These are phyloP conservation scores for Ogataea angusta DNA, from an alignment of 805 yeast genomes.

Conservation along the genomic window DNA sequence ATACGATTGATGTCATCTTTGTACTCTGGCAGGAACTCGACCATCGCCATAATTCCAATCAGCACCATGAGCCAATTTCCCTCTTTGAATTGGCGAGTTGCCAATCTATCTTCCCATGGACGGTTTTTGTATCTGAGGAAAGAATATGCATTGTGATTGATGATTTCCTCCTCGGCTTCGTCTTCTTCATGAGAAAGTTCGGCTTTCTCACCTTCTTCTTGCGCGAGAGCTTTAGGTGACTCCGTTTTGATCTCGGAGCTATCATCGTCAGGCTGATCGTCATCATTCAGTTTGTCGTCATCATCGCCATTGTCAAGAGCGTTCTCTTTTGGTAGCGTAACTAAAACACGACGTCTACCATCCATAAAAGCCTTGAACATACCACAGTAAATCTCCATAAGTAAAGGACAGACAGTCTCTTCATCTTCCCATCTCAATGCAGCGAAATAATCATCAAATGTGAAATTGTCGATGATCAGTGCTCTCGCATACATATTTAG, in stretches of 20 bases:
- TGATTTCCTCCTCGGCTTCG: constrained; percentile 30
- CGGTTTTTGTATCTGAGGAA: constrained; percentile 54
- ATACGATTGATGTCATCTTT: constrained; percentile 47
- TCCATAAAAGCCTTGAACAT: constrained; percentile 53
- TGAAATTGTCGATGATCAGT: constrained; percentile 63
- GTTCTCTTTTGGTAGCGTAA: constrained; percentile 28
- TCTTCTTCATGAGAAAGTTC: constrained; percentile 12
- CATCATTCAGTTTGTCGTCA: constrained; percentile 24
- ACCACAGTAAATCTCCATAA: constrained; percentile 69
- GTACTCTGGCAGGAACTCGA: constrained; percentile 56
- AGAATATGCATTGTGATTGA: constrained; percentile 42
- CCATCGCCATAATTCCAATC: constrained; percentile 65
- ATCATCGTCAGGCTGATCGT: constrained; percentile 18
- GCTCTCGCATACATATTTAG: constrained; percentile 67
- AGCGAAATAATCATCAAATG: constrained; percentile 73
- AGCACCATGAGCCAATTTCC: constrained; percentile 83
- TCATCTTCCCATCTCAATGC: constrained; percentile 49
- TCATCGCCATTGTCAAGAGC: constrained; percentile 22
- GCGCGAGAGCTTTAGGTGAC: constrained; percentile 23
- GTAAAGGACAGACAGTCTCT: constrained; percentile 45
- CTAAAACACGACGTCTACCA: constrained; percentile 31
- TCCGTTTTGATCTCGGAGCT: constrained; percentile 22
- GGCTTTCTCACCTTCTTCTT: constrained; percentile 17
- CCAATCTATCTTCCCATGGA: constrained; percentile 76
- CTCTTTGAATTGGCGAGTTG: constrained; percentile 70